phyloP scores from a whole-genome alignment of 345 rosid species.

The Gynandropsis gynandra region DNA sequence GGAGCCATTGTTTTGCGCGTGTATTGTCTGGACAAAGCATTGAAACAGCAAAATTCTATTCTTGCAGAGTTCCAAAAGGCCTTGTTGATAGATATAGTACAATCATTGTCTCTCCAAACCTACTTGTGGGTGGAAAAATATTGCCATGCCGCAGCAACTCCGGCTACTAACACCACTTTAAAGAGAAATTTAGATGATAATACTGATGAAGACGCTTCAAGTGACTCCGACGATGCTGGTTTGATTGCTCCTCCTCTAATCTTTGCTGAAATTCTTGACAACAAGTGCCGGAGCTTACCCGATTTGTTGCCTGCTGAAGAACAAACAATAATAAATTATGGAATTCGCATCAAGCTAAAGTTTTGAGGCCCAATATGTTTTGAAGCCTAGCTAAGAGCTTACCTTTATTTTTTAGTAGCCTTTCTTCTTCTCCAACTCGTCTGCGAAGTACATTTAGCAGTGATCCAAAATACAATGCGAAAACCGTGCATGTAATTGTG shows the following conservation, averaged over 20 bases:
- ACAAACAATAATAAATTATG: constrained; percentile 14
- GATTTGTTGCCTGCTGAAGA: constrained; percentile 41
- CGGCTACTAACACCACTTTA: not conserved
- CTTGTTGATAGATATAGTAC: too few relatives aligned
- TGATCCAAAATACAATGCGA: constrained; percentile 85
- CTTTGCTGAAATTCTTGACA: constrained; percentile 46
- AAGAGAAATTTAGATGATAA: not conserved
- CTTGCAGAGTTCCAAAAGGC: too few relatives aligned
- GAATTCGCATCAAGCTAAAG: not conserved
- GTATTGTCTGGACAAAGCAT: too few relatives aligned
- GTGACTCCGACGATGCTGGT: constrained; percentile 12
- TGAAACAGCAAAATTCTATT: too few relatives aligned
- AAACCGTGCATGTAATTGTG: constrained; percentile 86
- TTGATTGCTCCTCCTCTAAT: constrained; percentile 46
- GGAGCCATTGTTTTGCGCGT: too few relatives aligned
- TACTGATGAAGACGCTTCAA: not conserved
- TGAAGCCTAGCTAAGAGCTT: constrained; percentile 1
- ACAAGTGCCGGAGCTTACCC: constrained; percentile 34
- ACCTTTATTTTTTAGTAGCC: constrained; percentile 65
- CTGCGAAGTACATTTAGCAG: constrained; percentile 73
- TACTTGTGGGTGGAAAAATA: not conserved
- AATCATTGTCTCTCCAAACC: not conserved
- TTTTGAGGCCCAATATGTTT: not conserved
- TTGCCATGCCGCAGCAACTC: not conserved
- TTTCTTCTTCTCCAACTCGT: constrained; percentile 75